A percentile compares a stretch with the other conserved stretches of the same genome.
Conservation (phyloP, 805 yeast species). For the Wickerhamomyces subpelliculosus region DNA sequence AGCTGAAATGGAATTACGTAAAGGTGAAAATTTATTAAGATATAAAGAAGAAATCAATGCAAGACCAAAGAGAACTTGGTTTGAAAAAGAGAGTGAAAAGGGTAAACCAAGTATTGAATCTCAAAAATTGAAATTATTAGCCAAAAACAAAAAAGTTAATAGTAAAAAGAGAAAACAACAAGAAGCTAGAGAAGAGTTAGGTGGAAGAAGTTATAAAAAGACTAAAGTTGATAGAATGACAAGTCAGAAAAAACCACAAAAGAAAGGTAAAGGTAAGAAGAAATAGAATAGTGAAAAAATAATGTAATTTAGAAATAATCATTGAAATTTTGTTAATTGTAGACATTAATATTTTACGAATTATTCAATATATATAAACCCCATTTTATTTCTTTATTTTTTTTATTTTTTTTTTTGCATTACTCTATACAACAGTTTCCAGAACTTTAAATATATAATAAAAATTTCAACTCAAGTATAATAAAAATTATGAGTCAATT, state of each 20-base stretch:
- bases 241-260: slow-evolving; percentile 29
- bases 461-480: too few relatives aligned
- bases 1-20: slow-evolving; percentile 87
- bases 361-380: neutral
- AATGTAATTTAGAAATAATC: neutral
- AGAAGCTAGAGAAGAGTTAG: slow-evolving; percentile 52
- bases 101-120: slow-evolving; percentile 25
- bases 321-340: too few relatives aligned
- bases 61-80: slow-evolving; percentile 97
- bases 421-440: too few relatives aligned
- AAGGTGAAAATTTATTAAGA: slow-evolving; percentile 77
- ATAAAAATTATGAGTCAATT: slow-evolving; percentile 13
- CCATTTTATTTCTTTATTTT: too few relatives aligned
- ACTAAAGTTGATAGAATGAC: slow-evolving; percentile 63
- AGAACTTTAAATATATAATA: too few relatives aligned
- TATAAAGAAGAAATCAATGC: slow-evolving; percentile 78
- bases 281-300: neutral
- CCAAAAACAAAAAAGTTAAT: slow-evolving; percentile 49
- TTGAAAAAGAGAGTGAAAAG: slow-evolving; percentile 51
- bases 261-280: slow-evolving; percentile 14
- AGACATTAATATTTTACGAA: too few relatives aligned
- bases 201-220: slow-evolving; percentile 62
- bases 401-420: too few relatives aligned
- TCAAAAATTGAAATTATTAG: slow-evolving; percentile 27
- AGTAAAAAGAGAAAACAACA: slow-evolving; percentile 66